phyloP scores from a whole-genome alignment of 805 yeast genomes.

The Metschnikowia cerradonensis region DNA sequence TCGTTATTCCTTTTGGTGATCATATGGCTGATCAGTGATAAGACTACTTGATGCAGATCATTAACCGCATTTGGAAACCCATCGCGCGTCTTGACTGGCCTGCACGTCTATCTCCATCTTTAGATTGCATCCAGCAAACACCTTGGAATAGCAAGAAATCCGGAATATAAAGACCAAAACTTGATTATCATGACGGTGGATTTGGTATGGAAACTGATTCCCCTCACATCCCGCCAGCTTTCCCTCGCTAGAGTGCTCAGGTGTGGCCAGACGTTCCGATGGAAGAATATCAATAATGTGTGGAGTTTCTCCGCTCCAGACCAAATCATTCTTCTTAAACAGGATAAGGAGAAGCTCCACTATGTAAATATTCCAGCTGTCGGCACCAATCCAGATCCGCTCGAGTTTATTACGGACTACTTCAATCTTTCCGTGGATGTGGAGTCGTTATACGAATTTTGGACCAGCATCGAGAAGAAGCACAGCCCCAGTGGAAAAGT shows the following conservation, averaged over 20 bases:
- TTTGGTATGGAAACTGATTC: slow-evolving; percentile 12
- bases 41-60: not conserved
- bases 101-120: not conserved
- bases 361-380: slow-evolving; percentile 41
- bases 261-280: slow-evolving; percentile 83
- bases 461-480: slow-evolving; percentile 54
- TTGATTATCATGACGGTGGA: slow-evolving; percentile 15
- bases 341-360: slow-evolving; percentile 48
- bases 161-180: too few relatives aligned
- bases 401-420: slow-evolving; percentile 56
- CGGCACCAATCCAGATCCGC: slow-evolving; percentile 24
- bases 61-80: slow-evolving; percentile 7
- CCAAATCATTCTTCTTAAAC: slow-evolving; percentile 61
- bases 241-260: slow-evolving; percentile 62
- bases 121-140: not conserved
- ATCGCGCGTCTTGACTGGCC: slow-evolving; percentile 2
- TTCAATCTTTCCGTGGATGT: slow-evolving; percentile 63
- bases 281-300: slow-evolving; percentile 59
- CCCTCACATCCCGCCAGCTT: slow-evolving; percentile 41
- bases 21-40: too few relatives aligned
- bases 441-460: slow-evolving; percentile 48
- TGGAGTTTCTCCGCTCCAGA: slow-evolving; percentile 66
- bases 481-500: slow-evolving; percentile 34
- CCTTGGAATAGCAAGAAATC: not conserved
- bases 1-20: too few relatives aligned